Base-by-base conservation (phyloP, 371 early-diverging fungal genomes). In the Apophysomyces ossiformis region DNA sequence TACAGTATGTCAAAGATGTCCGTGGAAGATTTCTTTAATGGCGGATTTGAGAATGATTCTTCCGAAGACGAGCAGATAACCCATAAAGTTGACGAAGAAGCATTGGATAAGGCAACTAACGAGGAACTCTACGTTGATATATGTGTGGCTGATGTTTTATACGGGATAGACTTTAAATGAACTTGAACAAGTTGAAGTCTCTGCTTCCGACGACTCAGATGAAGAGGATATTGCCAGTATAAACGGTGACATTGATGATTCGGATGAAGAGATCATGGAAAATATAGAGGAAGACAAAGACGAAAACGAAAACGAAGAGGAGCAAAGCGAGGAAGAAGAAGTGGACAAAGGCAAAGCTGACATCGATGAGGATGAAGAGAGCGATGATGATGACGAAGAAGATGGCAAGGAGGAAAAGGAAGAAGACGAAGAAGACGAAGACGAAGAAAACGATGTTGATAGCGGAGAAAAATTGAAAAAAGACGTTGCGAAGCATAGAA, bases 401-500 rank as follows among this genome's bases (percentile, higher is more conserved):
- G 70, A 73, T 59, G 73, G 71, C 8, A 57, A 45, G 1, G 72
- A 68, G 16, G 60, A 69, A 1, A 46, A 66, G 5, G 76, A 81
- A 5, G 74, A 71, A 2, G 72, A 68, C 15, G 73, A 77, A 0
- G 85, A 81, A 11, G 74, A 75, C 4, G 77, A 76, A 3, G 81
- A 74, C 2, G 79, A 81, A 0, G 83, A 76, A 1, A 87, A 85
- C 7, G 80, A 47, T 8, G 75, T 70, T 36, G 79, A 75, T 57
- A 64, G 46, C 50, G 70, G 47, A 15, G 78, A 77, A 66, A 84
- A 81, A 57, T 70, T 85, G 18, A 84, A 81, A 41, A 77, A 79
- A 41, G 88, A 90, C 57, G 87, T 82, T 47, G 70, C 78, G 5
- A 70, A 81, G 54, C 91, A 94, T 71, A 91, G 91, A 76, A 64